Percentiles rank a stretch among this genome's conserved stretches.
phyloP scores from a whole-genome alignment of 495 filamentous ascomycete species.

The Apiosordaria backusii region DNA sequence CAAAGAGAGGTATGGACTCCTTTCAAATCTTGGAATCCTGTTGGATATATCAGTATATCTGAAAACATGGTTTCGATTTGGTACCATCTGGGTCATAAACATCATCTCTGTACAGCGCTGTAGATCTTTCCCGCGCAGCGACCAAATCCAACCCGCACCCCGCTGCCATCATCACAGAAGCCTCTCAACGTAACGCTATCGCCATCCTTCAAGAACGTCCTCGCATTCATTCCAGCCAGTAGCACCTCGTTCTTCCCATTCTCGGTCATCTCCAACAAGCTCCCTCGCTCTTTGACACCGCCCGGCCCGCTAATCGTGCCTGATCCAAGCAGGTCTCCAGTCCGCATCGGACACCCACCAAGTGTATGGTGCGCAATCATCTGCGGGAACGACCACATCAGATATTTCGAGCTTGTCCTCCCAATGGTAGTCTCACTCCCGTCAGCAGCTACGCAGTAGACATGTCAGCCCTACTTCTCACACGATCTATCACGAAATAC shows the following conservation, averaged over 20 bases:
- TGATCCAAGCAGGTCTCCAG: constrained; percentile 82
- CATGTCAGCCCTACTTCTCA: not conserved
- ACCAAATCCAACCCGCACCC: constrained; percentile 65
- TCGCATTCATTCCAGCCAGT: constrained; percentile 65
- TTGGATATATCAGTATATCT: no score
- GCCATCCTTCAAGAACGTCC: constrained; percentile 79
- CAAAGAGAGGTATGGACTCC: no score
- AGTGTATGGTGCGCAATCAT: constrained; percentile 92
- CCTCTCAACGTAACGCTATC: constrained; percentile 74
- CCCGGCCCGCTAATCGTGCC: constrained; percentile 80
- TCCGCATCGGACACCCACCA: constrained; percentile 75
- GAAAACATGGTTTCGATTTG: no score
- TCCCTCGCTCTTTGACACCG: constrained; percentile 58
- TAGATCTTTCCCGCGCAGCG: constrained; percentile 61
- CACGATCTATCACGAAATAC: not conserved
- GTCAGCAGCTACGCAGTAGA: constrained; percentile 44
- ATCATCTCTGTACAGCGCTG: constrained; percentile 21
- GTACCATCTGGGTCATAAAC: no score
- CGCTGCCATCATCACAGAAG: constrained; percentile 45
- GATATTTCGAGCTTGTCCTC: constrained; percentile 61
- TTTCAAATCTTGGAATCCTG: no score
- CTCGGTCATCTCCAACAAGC: constrained; percentile 75
- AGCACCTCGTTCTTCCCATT: constrained; percentile 61
- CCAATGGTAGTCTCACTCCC: constrained; percentile 64
- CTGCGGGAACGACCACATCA: constrained; percentile 90